These are phyloP conservation scores for Fusarium albidum DNA, from an alignment of 2,329 filamentous ascomycete species.

Conservation along the genomic window DNA sequence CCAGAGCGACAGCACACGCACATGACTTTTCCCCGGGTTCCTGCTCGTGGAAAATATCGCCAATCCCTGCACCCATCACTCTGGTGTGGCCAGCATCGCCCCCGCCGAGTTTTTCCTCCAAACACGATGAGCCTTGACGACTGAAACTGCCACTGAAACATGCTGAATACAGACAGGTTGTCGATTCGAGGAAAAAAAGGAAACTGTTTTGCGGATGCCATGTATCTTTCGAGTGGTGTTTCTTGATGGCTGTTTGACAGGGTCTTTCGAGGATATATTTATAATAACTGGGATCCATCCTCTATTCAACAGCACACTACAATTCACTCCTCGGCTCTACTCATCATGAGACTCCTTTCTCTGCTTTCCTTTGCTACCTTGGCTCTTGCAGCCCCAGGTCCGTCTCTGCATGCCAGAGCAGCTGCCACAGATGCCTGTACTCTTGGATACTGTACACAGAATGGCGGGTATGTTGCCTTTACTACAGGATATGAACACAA, in stretches of 20 bases:
- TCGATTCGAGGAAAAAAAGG: slow-evolving; percentile 10
- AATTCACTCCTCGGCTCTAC: neutral
- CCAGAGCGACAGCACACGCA: no score
- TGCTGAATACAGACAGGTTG: neutral
- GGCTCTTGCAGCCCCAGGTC: slow-evolving; percentile 9
- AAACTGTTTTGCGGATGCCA: neutral
- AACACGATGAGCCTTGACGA: neutral
- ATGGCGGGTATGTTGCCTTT: slow-evolving; percentile 25
- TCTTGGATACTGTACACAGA: slow-evolving; percentile 33
- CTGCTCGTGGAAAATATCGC: neutral
- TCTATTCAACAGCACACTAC: neutral
- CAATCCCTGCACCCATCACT: neutral
- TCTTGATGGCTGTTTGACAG: neutral
- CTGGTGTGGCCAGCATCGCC: neutral
- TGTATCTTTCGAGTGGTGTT: neutral
- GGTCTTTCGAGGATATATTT: slow-evolving; percentile 2
- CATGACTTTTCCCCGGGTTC: neutral
- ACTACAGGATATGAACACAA: fast-evolving
- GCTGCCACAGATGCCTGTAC: slow-evolving; percentile 20
- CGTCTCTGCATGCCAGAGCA: slow-evolving; percentile 16
- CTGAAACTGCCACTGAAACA: slow-evolving; percentile 1
- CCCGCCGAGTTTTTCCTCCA: slow-evolving; percentile 10
- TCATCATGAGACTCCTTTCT: slow-evolving; percentile 14
- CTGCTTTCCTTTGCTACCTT: slow-evolving; percentile 1
- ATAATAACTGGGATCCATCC: neutral